Percentiles rank a stretch among this genome's conserved stretches.
Evolutionary conservation across 2,329 filamentous ascomycete species (phyloP).

Genomic region (Lachnellula cervina): DNA sequence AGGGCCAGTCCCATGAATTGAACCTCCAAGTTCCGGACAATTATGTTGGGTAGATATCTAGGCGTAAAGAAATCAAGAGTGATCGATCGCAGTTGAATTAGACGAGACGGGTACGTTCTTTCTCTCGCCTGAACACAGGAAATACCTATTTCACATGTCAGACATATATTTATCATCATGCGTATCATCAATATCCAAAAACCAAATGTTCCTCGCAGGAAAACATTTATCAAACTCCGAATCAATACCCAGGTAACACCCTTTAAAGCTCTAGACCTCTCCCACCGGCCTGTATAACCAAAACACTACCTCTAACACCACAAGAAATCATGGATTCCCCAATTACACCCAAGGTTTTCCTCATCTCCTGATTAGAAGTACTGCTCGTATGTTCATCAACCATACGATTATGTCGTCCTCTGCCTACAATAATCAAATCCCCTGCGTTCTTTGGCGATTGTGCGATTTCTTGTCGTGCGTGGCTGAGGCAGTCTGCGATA

Average conservation of each 20-base stretch:
- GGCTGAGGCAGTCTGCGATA: slow-evolving; percentile 39
- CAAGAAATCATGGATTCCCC: slow-evolving; percentile 55
- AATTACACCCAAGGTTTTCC: slow-evolving; percentile 52
- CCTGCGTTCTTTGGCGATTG: slow-evolving; percentile 61
- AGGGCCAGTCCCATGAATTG: too few species aligned
- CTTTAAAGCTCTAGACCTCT: slow-evolving; percentile 13
- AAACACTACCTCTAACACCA: slow-evolving; percentile 59
- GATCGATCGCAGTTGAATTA: too few species aligned
- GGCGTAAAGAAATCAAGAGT: too few species aligned
- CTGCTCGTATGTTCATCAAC: slow-evolving; percentile 16
- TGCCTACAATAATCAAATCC: slow-evolving; percentile 66
- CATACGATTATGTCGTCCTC: slow-evolving; percentile 27
- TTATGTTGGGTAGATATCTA: too few species aligned
- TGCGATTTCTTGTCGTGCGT: slow-evolving; percentile 55
- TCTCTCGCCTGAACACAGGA: too few species aligned
- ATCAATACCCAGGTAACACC: not conserved
- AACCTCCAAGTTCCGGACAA: too few species aligned
- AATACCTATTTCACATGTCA: too few species aligned
- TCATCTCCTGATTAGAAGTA: slow-evolving; percentile 37
- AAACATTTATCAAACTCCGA: slow-evolving; percentile 24
- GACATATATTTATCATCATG: too few species aligned
- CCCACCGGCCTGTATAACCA: slow-evolving; percentile 60
- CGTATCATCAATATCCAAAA: too few species aligned
- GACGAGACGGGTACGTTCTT: too few species aligned
- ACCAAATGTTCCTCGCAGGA: too few species aligned